phyloP scores from a whole-genome alignment of 768 basidiomycete genomes.

The Rhodotorula taiwanensis region DNA sequence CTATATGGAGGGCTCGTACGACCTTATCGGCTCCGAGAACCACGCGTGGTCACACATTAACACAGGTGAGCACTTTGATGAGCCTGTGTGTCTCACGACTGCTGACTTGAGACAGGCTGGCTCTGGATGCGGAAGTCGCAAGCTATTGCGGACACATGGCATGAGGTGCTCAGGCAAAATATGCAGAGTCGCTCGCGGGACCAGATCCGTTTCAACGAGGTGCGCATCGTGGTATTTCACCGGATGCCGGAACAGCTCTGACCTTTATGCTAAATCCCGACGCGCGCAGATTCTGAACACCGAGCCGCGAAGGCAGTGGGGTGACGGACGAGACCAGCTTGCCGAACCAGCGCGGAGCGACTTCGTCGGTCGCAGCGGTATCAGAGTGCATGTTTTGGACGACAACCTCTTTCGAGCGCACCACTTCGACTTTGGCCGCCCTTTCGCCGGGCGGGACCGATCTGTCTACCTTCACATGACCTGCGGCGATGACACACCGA shows the following conservation, averaged over 20 bases:
- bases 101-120: slow-evolving; percentile 6
- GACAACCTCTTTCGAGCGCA: slow-evolving; percentile 7
- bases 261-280: background rate
- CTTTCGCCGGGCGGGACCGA: slow-evolving; percentile 4
- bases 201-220: slow-evolving; percentile 31
- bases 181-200: slow-evolving; percentile 1
- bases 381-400: slow-evolving; percentile 25
- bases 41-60: slow-evolving; percentile 17
- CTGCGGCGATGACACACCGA: slow-evolving; percentile 16
- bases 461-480: slow-evolving; percentile 26
- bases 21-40: slow-evolving; percentile 29
- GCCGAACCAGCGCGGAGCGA: slow-evolving; percentile 1
- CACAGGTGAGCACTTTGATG: slow-evolving; percentile 6
- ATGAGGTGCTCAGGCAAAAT: slow-evolving; percentile 21
- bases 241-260: fast-evolving
- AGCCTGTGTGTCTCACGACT: background rate
- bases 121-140: slow-evolving; percentile 19
- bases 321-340: background rate
- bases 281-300: slow-evolving; percentile 16
- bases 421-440: slow-evolving; percentile 18
- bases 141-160: slow-evolving; percentile 10
- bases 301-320: background rate
- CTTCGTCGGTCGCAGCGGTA: slow-evolving; percentile 8
- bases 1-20: slow-evolving; percentile 8
- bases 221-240: background rate